These are phyloP conservation scores for Paramecium pentaurelia DNA, from an alignment of 73 alveolate genomes.

Conservation along the genomic window DNA sequence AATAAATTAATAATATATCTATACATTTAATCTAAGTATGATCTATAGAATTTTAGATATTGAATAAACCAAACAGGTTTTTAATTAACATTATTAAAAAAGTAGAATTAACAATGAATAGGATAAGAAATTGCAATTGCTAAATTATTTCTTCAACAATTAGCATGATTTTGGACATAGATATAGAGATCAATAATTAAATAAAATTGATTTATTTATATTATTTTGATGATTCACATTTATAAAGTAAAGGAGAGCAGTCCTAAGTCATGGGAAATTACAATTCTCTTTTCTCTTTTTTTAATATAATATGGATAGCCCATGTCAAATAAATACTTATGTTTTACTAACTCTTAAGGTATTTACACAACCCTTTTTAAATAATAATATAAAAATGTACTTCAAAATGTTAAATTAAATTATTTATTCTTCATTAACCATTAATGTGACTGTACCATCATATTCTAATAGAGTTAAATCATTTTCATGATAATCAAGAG, in stretches of 20 bases:
- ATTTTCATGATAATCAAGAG: background rate
- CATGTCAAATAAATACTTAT: conserved; percentile 61
- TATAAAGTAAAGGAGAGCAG: background rate
- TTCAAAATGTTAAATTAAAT: background rate
- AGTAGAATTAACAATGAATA: background rate
- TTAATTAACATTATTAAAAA: too few relatives aligned
- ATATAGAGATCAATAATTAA: background rate
- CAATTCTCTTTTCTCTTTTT: background rate
- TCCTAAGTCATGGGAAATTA: conserved; percentile 55
- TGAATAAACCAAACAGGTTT: background rate
- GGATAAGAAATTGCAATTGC: background rate
- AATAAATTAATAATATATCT: too few relatives aligned
- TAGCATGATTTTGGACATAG: background rate
- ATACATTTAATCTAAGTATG: too few relatives aligned
- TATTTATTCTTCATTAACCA: background rate
- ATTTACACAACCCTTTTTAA: background rate
- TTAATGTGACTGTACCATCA: background rate
- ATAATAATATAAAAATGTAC: background rate
- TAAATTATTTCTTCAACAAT: background rate
- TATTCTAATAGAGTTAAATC: background rate
- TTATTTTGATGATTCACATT: background rate
- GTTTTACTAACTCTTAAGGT: background rate
- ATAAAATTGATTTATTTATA: background rate
- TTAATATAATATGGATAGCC: conserved; percentile 57
- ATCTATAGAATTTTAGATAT: background rate